Percentiles rank a stretch among this genome's conserved stretches.
These are phyloP conservation scores for Irpex sp. DNA, from an alignment of 1,284 basidiomycete species.

Conservation along the genomic window DNA sequence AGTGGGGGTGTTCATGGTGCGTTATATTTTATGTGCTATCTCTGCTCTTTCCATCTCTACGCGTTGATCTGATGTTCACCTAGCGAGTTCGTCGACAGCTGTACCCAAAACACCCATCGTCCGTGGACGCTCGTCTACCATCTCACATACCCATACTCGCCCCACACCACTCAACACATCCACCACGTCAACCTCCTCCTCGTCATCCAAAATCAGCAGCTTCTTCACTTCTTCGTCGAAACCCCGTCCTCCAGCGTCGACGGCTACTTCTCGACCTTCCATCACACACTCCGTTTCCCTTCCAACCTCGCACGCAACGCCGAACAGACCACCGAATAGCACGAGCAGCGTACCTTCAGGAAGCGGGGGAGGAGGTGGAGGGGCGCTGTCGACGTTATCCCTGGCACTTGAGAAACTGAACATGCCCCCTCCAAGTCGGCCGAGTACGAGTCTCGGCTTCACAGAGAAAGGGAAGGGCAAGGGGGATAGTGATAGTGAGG, in stretches of 20 bases:
- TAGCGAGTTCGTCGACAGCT: too few relatives aligned
- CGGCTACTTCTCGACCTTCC: not conserved
- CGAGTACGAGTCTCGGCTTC: constrained; percentile 15
- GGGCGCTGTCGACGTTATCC: constrained; percentile 40
- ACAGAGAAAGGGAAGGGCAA: constrained; percentile 3
- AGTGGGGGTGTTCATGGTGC: not conserved
- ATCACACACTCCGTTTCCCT: not conserved
- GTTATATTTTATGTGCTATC: too few relatives aligned
- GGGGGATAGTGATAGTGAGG: not conserved
- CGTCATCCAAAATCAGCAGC: constrained; percentile 11
- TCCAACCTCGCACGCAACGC: not conserved
- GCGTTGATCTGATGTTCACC: too few relatives aligned
- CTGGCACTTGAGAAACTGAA: constrained; percentile 57
- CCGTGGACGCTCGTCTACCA: constrained; percentile 16
- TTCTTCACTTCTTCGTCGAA: constrained; percentile 17
- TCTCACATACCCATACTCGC: constrained; percentile 23
- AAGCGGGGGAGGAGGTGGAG: not conserved
- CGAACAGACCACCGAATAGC: not conserved
- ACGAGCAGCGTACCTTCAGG: constrained; percentile 6
- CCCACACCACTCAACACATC: constrained; percentile 17
- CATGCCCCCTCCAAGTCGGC: constrained; percentile 47
- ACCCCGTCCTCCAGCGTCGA: constrained; percentile 5
- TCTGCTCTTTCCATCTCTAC: too few relatives aligned
- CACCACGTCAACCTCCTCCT: too few relatives aligned
- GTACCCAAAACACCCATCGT: not conserved